Evolutionary conservation across 78 protist species (phyloP).

Genomic region (Chrysochromulina tobinii): DNA sequence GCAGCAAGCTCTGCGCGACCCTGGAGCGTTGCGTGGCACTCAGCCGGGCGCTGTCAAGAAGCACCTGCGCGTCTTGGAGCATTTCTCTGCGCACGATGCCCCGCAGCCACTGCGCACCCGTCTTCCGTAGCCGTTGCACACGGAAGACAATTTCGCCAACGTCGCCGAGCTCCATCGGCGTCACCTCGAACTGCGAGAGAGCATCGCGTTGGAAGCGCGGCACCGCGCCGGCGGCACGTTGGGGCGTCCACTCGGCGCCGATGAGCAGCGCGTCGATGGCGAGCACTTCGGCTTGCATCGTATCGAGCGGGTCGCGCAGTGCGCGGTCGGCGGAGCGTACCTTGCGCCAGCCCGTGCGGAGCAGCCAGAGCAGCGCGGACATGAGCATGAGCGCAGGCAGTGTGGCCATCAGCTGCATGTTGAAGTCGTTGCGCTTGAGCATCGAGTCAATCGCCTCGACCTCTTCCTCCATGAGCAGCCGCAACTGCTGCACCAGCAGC

Average conservation of each 20-base stretch:
- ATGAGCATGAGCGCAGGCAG: background rate
- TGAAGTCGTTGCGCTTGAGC: conserved; percentile 3
- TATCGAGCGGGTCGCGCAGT: no score
- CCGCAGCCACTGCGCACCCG: background rate
- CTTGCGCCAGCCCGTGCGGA: background rate
- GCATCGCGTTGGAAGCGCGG: background rate
- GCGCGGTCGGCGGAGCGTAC: no score
- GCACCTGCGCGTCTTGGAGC: background rate
- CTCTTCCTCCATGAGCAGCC: background rate
- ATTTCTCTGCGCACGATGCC: background rate
- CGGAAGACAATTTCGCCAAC: background rate
- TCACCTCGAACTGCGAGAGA: background rate
- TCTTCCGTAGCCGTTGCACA: background rate
- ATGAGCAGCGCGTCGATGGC: no score
- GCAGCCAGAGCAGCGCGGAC: background rate
- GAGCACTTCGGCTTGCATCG: no score
- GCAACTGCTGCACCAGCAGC: background rate
- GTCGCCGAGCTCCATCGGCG: background rate
- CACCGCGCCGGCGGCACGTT: background rate
- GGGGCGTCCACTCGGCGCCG: background rate
- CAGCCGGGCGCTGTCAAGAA: background rate
- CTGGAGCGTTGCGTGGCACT: background rate
- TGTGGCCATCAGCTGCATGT: background rate
- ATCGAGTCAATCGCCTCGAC: background rate
- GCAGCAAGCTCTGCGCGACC: background rate